Base-by-base conservation (phyloP, 129 eudicot species). In the Lonicera japonica region DNA sequence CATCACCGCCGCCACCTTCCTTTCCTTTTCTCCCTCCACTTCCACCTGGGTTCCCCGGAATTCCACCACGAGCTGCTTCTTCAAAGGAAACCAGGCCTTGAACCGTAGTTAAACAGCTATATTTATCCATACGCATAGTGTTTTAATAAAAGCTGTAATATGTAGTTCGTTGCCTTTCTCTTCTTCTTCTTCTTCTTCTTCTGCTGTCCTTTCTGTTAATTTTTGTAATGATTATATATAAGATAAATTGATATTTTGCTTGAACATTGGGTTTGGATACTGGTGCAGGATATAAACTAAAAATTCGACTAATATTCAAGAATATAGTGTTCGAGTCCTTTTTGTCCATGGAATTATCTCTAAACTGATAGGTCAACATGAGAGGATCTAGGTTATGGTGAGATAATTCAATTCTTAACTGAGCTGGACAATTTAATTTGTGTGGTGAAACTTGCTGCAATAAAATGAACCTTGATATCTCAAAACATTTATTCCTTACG, bases 31-130 rank as follows among this genome's bases (percentile, higher is more conserved):
- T 86, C 55, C 95, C 85, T 25, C 85, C 83, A 40, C 74, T 90
- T 55, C 87, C 96, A 7, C 81, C 89, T 65, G 95, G 86, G 11
- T 68, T 75, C 56, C 97, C 97, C 18, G 79, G 94, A 60, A 76
- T 54, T 48, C 92, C 85, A 45, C 78, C 87, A 17, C 71, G 83
- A 1, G 50, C 50, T 17, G 62, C 67, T 57, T 24, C 34, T 59
- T 52, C 74, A 21, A 66, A 77, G 56, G 59, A 69, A 57, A 21
- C 66, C 6, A 64, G 67, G 8, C 80, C 89, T 68, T 86, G 78
- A 79, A 47, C n/a, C n/a, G n/a, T n/a, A n/a, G n/a, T n/a, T 72
- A 65, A 15, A 43, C 21, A 45, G 2, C 60, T 39, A 19, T 13
- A 11, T 17, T 11, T 11, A 34, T 57, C 62, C 56, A 5, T 36